Percentiles rank a stretch among this genome's conserved stretches.
These are phyloP conservation scores for Fusarium temperatum DNA, from an alignment of 2,329 filamentous ascomycete genomes.

Conservation along the genomic window DNA sequence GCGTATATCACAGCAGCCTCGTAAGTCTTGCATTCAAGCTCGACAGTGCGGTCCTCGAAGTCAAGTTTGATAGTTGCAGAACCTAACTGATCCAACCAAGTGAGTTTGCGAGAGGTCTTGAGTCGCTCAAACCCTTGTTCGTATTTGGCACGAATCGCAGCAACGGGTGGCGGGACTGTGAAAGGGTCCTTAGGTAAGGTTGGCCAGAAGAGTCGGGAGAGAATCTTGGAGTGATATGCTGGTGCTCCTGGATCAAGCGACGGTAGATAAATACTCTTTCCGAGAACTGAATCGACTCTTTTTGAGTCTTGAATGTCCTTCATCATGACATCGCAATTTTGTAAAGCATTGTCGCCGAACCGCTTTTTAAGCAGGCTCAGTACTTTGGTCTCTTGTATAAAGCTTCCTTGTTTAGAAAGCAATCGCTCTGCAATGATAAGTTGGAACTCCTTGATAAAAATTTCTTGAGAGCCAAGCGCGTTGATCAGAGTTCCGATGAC, in stretches of 20 bases:
- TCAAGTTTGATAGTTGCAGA: constrained; percentile 83
- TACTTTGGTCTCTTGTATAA: constrained; percentile 82
- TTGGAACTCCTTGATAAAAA: constrained; percentile 95
- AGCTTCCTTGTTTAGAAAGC: constrained; percentile 71
- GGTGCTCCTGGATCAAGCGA: constrained; percentile 29
- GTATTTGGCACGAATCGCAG: constrained; percentile 73
- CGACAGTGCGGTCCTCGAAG: constrained; percentile 79
- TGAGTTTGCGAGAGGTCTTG: constrained; percentile 85
- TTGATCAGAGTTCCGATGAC: constrained; percentile 91
- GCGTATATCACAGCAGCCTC: constrained; percentile 89
- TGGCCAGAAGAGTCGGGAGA: constrained; percentile 95
- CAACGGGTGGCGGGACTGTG: constrained; percentile 66
- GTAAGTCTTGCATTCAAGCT: constrained; percentile 80
- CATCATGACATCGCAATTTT: constrained; percentile 97
- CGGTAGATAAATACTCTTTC: constrained; percentile 50
- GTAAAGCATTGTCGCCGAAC: constrained; percentile 85
- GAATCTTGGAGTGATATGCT: constrained; percentile 80
- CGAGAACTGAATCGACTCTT: constrained; percentile 74
- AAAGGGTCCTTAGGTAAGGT: constrained; percentile 77
- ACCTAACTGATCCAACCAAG: constrained; percentile 86
- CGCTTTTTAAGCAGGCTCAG: constrained; percentile 87
- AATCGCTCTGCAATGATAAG: constrained; percentile 87
- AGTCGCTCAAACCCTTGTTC: constrained; percentile 79
- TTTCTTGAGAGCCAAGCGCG: constrained; percentile 87
- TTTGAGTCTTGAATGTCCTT: constrained; percentile 88